Evolutionary conservation across 306 rosid genomes (phyloP).

Genomic region (Ammopiptanthus mongolicus): DNA sequence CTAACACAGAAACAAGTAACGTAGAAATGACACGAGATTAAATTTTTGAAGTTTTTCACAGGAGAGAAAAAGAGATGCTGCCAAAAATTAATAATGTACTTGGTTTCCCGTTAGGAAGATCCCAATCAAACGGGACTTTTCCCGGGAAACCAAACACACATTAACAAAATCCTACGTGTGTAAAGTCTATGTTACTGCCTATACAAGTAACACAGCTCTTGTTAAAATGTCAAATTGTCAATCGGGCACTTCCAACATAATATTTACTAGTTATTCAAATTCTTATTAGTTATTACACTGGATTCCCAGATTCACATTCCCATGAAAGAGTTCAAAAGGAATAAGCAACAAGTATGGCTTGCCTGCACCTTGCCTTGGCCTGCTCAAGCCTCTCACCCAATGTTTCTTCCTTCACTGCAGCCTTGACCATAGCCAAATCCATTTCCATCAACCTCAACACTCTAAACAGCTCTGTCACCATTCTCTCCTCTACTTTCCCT

Average conservation of each 20-base stretch:
- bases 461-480: conserved; percentile 75
- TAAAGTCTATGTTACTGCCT: not conserved
- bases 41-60: too few species aligned
- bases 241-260: not conserved
- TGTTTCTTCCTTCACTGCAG: conserved; percentile 81
- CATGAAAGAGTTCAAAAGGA: conserved; percentile 46
- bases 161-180: not conserved
- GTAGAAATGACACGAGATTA: too few species aligned
- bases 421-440: conserved; percentile 92
- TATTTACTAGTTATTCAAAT: not conserved
- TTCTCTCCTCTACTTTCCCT: conserved; percentile 87
- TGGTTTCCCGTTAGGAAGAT: too few species aligned
- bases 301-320: not conserved
- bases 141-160: too few species aligned
- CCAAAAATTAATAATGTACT: too few species aligned
- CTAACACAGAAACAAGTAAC: not conserved
- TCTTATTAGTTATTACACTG: not conserved
- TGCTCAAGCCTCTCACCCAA: conserved; percentile 61
- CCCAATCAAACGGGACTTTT: too few species aligned
- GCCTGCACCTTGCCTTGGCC: conserved; percentile 95
- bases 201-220: not conserved
- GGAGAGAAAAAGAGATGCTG: too few species aligned
- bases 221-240: not conserved
- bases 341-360: conserved; percentile 86
- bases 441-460: conserved; percentile 85